phyloP scores from a whole-genome alignment of 768 basidiomycete genomes.

The Phanerochaete sordida region DNA sequence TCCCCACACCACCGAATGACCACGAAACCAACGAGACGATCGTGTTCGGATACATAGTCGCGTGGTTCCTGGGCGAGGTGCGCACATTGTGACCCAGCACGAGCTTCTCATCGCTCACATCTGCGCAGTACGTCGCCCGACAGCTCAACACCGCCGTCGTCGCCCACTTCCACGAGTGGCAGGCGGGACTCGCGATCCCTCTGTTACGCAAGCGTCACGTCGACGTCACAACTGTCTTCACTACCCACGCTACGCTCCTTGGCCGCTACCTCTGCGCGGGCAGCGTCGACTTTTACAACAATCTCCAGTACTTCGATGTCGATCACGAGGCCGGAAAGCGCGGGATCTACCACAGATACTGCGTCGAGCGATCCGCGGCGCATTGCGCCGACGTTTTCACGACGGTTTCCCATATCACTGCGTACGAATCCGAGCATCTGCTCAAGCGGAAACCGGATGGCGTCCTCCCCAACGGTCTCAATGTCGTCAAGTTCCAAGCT shows the following conservation, averaged over 20 bases:
- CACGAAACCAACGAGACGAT: slow-evolving; percentile 99
- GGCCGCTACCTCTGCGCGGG: slow-evolving; percentile 99
- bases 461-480: slow-evolving; percentile 94
- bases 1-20: slow-evolving; percentile 94
- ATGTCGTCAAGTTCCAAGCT: slow-evolving; percentile 98
- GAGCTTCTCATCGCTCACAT: not conserved
- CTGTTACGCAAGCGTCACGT: slow-evolving; percentile 95
- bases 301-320: slow-evolving; percentile 98
- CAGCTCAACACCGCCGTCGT: slow-evolving; percentile 85
- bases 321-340: slow-evolving; percentile 99
- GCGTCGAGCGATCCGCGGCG: slow-evolving; percentile 91
- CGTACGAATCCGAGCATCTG: slow-evolving; percentile 94
- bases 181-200: slow-evolving; percentile 93
- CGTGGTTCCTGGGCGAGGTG: slow-evolving; percentile 99
- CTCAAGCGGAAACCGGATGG: slow-evolving; percentile 98
- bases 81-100: slow-evolving; percentile 22
- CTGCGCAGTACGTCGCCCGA: slow-evolving; percentile 66
- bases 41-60: slow-evolving; percentile 95
- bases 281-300: slow-evolving; percentile 99
- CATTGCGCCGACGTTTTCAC: slow-evolving; percentile 99
- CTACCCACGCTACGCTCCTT: slow-evolving; percentile 96
- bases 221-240: slow-evolving; percentile 98
- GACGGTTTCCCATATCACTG: slow-evolving; percentile 97
- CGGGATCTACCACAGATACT: slow-evolving; percentile 97
- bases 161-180: slow-evolving; percentile 99